These are phyloP conservation scores for Phyllosticta paracitricarpa DNA, from an alignment of 2,329 filamentous ascomycete species.

Conservation along the genomic window DNA sequence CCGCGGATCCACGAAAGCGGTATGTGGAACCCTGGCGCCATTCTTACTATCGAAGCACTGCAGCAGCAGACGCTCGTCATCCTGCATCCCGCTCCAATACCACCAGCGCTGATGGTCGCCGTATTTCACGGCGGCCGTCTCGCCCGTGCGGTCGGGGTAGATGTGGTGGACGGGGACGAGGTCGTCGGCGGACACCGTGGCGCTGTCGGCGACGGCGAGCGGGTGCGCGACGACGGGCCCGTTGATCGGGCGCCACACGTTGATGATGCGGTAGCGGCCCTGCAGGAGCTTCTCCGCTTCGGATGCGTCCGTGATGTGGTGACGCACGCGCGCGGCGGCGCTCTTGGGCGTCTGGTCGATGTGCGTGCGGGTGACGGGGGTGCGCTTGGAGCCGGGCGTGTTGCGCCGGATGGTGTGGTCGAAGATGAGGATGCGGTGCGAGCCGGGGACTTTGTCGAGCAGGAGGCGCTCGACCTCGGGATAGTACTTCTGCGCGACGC, in stretches of 20 bases:
- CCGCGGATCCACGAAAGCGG: slow-evolving; percentile 60
- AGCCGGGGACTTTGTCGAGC: slow-evolving; percentile 55
- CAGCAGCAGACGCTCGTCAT: slow-evolving; percentile 61
- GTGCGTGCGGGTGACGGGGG: slow-evolving; percentile 64
- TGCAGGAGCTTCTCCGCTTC: slow-evolving; percentile 58
- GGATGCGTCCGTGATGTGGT: slow-evolving; percentile 47
- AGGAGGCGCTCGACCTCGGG: slow-evolving; percentile 70
- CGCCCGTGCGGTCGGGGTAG: slow-evolving; percentile 60
- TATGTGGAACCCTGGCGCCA: slow-evolving; percentile 40
- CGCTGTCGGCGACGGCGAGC: slow-evolving; percentile 47
- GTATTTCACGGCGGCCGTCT: slow-evolving; percentile 61
- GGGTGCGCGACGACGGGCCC: slow-evolving; percentile 48
- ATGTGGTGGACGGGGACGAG: slow-evolving; percentile 64
- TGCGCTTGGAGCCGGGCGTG: slow-evolving; percentile 47
- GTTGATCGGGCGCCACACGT: slow-evolving; percentile 66
- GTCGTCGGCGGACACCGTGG: slow-evolving; percentile 49
- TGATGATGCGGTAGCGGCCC: slow-evolving; percentile 71
- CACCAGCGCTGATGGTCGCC: slow-evolving; percentile 60
- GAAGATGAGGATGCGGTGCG: slow-evolving; percentile 61
- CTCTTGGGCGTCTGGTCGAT: slow-evolving; percentile 70
- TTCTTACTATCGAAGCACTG: slow-evolving; percentile 67
- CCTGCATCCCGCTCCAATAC: slow-evolving; percentile 70
- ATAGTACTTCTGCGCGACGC: slow-evolving; percentile 67
- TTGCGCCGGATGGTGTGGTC: slow-evolving; percentile 80
- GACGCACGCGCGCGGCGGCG: slow-evolving; percentile 55